phyloP scores from a whole-genome alignment of 345 rosid species.

The Acer negundo region DNA sequence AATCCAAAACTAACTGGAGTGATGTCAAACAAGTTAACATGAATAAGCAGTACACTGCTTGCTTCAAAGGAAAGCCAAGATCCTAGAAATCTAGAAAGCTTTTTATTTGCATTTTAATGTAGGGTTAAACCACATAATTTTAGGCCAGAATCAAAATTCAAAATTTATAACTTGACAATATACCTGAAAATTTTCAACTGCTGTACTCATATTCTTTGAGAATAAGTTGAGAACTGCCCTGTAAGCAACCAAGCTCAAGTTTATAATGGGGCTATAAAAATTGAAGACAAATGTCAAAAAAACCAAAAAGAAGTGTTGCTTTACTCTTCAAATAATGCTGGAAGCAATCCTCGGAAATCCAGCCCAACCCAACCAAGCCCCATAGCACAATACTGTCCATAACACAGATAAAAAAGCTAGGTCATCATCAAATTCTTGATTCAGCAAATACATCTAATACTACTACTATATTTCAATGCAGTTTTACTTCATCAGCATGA shows the following conservation, averaged over 20 bases:
- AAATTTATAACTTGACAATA: background rate
- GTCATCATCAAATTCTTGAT: conserved; percentile 3
- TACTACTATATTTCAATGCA: background rate
- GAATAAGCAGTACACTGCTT: conserved; percentile 17
- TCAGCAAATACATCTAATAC: conserved; percentile 4
- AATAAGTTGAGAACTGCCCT: conserved; percentile 92
- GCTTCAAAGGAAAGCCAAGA: conserved; percentile 14
- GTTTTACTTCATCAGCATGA: conserved; percentile 3
- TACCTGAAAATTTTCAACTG: conserved; percentile 93
- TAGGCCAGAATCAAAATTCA: conserved; percentile 6
- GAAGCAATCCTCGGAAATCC: conserved; percentile 92
- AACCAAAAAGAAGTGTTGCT: background rate
- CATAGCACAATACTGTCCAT: conserved; percentile 86
- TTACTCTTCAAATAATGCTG: background rate
- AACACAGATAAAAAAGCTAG: conserved; percentile 16
- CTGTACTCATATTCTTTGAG: conserved; percentile 80
- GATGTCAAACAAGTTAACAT: conserved; percentile 33
- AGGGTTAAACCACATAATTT: background rate
- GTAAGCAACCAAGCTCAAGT: conserved; percentile 31
- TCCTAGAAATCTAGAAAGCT: background rate
- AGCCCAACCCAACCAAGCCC: conserved; percentile 96
- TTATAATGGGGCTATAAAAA: conserved; percentile 9
- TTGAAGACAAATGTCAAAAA: conserved; percentile 2
- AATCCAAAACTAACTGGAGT: conserved; percentile 91
- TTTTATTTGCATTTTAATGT: background rate